Conservation (phyloP, 169 alveolate genomes). For the Eimeria brunetti region DNA sequence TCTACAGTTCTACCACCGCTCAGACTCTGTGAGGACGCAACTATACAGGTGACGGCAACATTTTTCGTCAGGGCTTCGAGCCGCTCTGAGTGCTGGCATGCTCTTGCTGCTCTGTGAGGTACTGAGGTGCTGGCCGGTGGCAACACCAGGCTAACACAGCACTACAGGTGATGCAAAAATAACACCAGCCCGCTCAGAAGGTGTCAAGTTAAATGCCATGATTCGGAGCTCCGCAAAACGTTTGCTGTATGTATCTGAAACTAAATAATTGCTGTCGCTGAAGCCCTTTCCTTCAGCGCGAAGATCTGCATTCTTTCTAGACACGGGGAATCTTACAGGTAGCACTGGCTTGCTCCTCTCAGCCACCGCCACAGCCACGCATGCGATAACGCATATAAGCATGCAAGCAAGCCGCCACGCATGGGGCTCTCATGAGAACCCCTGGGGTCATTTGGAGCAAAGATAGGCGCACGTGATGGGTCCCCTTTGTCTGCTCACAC, state of each 20-base stretch:
- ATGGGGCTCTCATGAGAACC: background rate
- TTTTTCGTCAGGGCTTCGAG: background rate
- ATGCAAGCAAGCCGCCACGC: slow-evolving; percentile 2
- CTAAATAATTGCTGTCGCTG: background rate
- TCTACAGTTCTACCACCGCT: background rate
- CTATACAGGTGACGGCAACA: background rate
- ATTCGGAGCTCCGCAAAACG: slow-evolving; percentile 14
- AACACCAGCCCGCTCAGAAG: background rate
- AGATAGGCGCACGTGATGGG: slow-evolving; percentile 27
- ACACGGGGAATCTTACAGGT: background rate
- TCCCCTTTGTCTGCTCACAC: slow-evolving; percentile 22
- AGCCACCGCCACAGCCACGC: slow-evolving; percentile 5
- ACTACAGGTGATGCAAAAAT: background rate
- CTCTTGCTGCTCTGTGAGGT: background rate
- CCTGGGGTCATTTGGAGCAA: background rate
- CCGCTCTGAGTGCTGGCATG: background rate
- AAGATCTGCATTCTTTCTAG: slow-evolving; percentile 20
- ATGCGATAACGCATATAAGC: slow-evolving; percentile 3
- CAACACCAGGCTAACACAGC: background rate
- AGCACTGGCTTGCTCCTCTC: slow-evolving; percentile 9
- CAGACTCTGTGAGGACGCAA: background rate
- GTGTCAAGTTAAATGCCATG: slow-evolving; percentile 5
- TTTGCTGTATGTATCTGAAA: slow-evolving; percentile 11
- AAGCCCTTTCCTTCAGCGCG: slow-evolving; percentile 3
- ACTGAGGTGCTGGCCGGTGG: background rate